Evolutionary conservation across 257 asterid genomes (phyloP).

Genomic region (Nicotiana otophora): DNA sequence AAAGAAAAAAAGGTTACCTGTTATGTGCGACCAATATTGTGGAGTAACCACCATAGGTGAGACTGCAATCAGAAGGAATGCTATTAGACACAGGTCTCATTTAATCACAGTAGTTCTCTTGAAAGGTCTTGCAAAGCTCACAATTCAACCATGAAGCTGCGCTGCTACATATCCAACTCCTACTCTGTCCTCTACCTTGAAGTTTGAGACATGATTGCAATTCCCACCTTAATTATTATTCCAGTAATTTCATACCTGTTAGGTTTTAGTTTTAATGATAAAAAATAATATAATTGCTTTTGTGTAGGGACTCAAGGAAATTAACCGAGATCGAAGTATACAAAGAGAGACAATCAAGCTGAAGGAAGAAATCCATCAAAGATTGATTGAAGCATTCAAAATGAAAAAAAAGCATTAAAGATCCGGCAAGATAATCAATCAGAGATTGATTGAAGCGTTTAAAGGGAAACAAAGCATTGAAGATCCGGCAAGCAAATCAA

Average conservation of each 20-base stretch:
- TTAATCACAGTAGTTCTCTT: conserved; percentile 13
- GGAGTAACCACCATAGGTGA: conserved; percentile 19
- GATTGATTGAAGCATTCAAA: too few relatives aligned
- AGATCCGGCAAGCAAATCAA: too few relatives aligned
- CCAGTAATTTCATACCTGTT: conserved; percentile 13
- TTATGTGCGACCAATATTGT: neutral
- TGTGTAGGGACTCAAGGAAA: too few relatives aligned
- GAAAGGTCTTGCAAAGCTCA: conserved; percentile 6
- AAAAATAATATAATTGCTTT: too few relatives aligned
- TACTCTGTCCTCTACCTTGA: conserved; percentile 18
- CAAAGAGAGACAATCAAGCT: too few relatives aligned
- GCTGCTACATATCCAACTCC: conserved; percentile 14
- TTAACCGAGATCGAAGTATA: neutral
- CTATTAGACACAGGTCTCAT: neutral
- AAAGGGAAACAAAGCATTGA: too few relatives aligned
- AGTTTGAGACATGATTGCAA: conserved; percentile 4
- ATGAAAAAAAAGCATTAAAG: too few relatives aligned
- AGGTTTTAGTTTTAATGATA: too few relatives aligned
- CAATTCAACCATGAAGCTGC: conserved; percentile 8
- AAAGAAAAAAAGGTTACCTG: neutral
- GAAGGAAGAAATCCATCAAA: too few relatives aligned
- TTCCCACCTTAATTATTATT: conserved; percentile 9
- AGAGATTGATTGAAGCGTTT: too few relatives aligned
- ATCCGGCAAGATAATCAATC: too few relatives aligned
- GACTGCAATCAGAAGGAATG: neutral